Evolutionary conservation across 495 filamentous ascomycete genomes (phyloP).

Genomic region (Beverwykella pulmonaria): DNA sequence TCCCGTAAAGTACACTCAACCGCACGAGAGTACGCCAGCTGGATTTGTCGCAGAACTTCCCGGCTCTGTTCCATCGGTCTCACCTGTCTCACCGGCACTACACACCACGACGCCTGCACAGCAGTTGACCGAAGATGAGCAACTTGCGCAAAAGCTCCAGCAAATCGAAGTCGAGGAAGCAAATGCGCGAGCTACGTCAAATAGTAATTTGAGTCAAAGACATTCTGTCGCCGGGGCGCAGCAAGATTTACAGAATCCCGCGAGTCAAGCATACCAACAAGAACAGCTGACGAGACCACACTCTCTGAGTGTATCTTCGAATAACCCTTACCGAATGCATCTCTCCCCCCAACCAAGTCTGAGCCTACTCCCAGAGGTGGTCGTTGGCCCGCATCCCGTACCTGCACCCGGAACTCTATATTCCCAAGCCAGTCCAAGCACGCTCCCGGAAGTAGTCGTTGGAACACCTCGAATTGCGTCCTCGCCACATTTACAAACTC

Average conservation of each 20-base stretch:
- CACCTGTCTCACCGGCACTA: slow-evolving; percentile 6
- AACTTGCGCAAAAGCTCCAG: slow-evolving; percentile 18
- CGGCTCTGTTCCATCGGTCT: background rate
- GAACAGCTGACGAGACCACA: background rate
- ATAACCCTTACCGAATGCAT: background rate
- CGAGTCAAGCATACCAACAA: slow-evolving; percentile 1
- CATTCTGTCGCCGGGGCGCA: background rate
- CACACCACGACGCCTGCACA: slow-evolving; percentile 11
- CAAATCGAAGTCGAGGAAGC: slow-evolving; percentile 21
- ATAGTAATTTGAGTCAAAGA: slow-evolving; percentile 7
- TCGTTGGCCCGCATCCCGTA: background rate
- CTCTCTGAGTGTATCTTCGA: background rate
- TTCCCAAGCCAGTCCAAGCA: background rate
- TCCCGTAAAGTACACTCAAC: background rate
- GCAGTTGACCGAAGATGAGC: slow-evolving; percentile 26
- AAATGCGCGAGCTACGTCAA: slow-evolving; percentile 10
- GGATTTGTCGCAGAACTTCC: slow-evolving; percentile 7
- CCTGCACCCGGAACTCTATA: no score
- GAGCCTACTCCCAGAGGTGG: background rate
- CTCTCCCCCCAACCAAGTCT: background rate
- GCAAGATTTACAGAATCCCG: background rate
- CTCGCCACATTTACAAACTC: background rate
- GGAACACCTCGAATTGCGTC: background rate
- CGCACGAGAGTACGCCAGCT: background rate
- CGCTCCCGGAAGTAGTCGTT: background rate